These are phyloP conservation scores for Emergomyces pasteurianus DNA, from an alignment of 2,329 filamentous ascomycete genomes.

Conservation along the genomic window DNA sequence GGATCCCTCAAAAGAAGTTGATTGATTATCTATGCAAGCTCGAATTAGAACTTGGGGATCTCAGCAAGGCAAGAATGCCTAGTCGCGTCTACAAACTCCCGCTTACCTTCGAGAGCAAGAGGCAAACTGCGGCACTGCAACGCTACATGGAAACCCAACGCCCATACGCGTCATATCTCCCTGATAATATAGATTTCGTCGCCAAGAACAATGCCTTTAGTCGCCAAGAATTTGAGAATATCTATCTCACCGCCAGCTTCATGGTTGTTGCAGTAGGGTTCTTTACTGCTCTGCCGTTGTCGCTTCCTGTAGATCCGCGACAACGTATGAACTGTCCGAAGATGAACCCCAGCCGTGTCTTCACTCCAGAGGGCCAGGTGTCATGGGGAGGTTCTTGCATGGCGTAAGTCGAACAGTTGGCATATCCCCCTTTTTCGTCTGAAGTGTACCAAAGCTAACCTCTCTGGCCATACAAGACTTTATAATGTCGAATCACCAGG, in stretches of 20 bases:
- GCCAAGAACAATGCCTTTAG: constrained; percentile 44
- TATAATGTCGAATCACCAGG: constrained; percentile 47
- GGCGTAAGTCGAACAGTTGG: constrained; percentile 15
- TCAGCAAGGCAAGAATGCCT: constrained; percentile 30
- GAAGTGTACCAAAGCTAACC: background rate
- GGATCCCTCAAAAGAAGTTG: constrained; percentile 27
- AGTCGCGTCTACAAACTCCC: constrained; percentile 36
- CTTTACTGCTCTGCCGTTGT: constrained; percentile 42
- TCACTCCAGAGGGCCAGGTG: constrained; percentile 45
- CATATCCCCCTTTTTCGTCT: background rate
- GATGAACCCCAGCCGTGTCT: constrained; percentile 45
- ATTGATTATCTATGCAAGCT: constrained; percentile 26
- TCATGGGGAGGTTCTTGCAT: constrained; percentile 46
- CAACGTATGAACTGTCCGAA: constrained; percentile 44
- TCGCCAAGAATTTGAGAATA: constrained; percentile 37
- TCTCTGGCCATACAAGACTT: constrained; percentile 21
- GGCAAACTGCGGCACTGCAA: constrained; percentile 40
- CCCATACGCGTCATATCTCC: constrained; percentile 49
- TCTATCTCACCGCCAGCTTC: constrained; percentile 39
- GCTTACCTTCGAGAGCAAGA: constrained; percentile 29
- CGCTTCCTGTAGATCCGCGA: constrained; percentile 42
- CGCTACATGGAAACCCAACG: constrained; percentile 52
- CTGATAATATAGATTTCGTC: constrained; percentile 48
- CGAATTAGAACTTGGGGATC: constrained; percentile 29
- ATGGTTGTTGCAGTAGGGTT: constrained; percentile 45